Evolutionary conservation across 306 rosid genomes (phyloP).

Genomic region (Begonia masoniana): DNA sequence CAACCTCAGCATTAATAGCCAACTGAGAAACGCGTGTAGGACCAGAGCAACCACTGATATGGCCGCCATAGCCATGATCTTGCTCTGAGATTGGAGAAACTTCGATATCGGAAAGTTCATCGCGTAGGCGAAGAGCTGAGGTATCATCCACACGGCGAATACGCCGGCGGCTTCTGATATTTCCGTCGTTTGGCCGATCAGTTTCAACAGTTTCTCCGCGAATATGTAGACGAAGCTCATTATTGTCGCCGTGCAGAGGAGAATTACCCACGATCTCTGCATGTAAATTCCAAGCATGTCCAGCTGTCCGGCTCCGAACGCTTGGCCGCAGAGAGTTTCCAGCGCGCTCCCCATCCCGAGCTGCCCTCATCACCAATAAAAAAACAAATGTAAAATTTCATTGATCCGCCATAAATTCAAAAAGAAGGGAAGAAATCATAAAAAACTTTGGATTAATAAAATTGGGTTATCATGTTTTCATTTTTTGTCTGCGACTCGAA

Average conservation of each 20-base stretch:
- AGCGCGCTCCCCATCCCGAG: slow-evolving; percentile 93
- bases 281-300: slow-evolving; percentile 76
- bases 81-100: slow-evolving; percentile 85
- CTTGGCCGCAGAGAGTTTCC: slow-evolving; percentile 90
- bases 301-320: slow-evolving; percentile 61
- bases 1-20: slow-evolving; percentile 52
- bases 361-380: slow-evolving; percentile 12
- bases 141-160: slow-evolving; percentile 73
- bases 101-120: slow-evolving; percentile 59
- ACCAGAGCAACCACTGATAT: slow-evolving; percentile 47
- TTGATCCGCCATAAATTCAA: too few species aligned
- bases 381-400: too few species aligned
- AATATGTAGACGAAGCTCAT: slow-evolving; percentile 41
- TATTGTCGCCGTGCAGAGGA: slow-evolving; percentile 26
- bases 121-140: slow-evolving; percentile 81
- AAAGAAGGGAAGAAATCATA: too few species aligned
- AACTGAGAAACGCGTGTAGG: slow-evolving; percentile 49
- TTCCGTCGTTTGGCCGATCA: slow-evolving; percentile 52
- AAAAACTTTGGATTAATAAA: too few species aligned
- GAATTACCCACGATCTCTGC: slow-evolving; percentile 87
- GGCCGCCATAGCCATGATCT: slow-evolving; percentile 73
- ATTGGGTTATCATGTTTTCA: too few species aligned
- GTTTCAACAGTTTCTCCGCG: slow-evolving; percentile 27
- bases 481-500: too few species aligned
- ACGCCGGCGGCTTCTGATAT: slow-evolving; percentile 64